A percentile compares a stretch with the other conserved stretches of the same genome.
Evolutionary conservation across 345 rosid species (phyloP).

Genomic region (Lepidium didymum): DNA sequence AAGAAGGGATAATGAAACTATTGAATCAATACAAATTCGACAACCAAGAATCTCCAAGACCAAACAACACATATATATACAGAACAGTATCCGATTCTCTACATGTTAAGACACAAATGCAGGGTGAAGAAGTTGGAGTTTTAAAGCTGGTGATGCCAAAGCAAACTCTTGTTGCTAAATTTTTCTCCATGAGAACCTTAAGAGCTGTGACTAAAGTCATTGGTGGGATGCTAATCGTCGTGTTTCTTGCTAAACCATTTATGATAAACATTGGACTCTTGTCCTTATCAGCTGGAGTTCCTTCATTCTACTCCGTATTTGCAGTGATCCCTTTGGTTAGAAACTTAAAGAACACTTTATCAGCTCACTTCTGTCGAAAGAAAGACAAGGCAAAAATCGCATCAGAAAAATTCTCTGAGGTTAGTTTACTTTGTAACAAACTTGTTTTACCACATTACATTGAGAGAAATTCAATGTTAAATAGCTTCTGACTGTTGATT

Average conservation of each 20-base stretch:
- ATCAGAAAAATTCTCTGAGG: conserved; percentile 28
- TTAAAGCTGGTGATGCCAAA: conserved; percentile 29
- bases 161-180: conserved; percentile 10
- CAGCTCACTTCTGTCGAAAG: conserved; percentile 23
- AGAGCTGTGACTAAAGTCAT: conserved; percentile 21
- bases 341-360: conserved; percentile 26
- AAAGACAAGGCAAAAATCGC: conserved; percentile 26
- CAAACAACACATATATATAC: conserved; percentile 22
- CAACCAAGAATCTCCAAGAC: conserved; percentile 21
- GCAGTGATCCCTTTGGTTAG: conserved; percentile 28
- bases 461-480: neutral
- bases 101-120: neutral
- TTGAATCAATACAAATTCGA: conserved; percentile 28
- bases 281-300: conserved; percentile 23
- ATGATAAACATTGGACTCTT: conserved; percentile 25
- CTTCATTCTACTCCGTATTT: conserved; percentile 26
- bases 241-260: conserved; percentile 30
- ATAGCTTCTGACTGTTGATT: neutral
- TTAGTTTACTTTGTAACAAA: neutral
- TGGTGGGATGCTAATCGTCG: conserved; percentile 23
- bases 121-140: conserved; percentile 11
- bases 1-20: conserved; percentile 26
- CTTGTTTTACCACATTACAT: neutral
- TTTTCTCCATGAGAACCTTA: conserved; percentile 10
- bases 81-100: conserved; percentile 21